Percentiles rank a stretch among this genome's conserved stretches.
Conservation (phyloP, 805 yeast genomes). For the Lipomyces spencermartinsiae region DNA sequence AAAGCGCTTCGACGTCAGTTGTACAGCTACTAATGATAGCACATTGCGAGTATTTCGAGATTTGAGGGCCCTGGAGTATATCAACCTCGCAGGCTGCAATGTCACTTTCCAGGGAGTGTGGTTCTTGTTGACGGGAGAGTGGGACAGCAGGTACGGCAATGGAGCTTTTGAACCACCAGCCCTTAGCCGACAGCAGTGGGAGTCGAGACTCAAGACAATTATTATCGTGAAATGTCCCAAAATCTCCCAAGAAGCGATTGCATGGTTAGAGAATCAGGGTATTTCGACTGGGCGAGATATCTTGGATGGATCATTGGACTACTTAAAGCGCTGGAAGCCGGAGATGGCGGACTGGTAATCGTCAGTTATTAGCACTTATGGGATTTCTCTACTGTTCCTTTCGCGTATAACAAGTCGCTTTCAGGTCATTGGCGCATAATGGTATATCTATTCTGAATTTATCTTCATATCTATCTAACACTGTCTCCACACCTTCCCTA, state of each 20-base stretch:
- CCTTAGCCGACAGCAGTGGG: too few relatives aligned
- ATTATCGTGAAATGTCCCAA: too few relatives aligned
- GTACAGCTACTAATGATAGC: slow-evolving; percentile 14
- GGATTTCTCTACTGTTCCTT: too few relatives aligned
- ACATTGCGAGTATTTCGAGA: slow-evolving; percentile 4
- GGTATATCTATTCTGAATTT: not conserved
- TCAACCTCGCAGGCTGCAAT: slow-evolving; percentile 16
- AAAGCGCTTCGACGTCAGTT: slow-evolving; percentile 14
- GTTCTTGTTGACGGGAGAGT: slow-evolving; percentile 5
- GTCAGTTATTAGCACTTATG: too few relatives aligned
- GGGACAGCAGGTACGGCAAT: not conserved
- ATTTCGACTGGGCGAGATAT: too few relatives aligned
- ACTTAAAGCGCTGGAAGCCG: too few relatives aligned
- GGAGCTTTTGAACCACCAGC: too few relatives aligned
- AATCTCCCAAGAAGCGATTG: not conserved
- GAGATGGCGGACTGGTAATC: too few relatives aligned
- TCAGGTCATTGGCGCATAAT: too few relatives aligned
- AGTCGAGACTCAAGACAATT: not conserved
- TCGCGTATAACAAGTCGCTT: too few relatives aligned
- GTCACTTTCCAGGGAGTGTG: slow-evolving; percentile 6
- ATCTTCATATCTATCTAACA: not conserved
- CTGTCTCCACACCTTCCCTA: not conserved
- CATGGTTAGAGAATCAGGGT: slow-evolving; percentile 1
- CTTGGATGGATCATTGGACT: too few relatives aligned
- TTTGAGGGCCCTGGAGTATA: slow-evolving; percentile 8